Conservation (phyloP, 1,139 yeast genomes). For the Lodderomyces theae region DNA sequence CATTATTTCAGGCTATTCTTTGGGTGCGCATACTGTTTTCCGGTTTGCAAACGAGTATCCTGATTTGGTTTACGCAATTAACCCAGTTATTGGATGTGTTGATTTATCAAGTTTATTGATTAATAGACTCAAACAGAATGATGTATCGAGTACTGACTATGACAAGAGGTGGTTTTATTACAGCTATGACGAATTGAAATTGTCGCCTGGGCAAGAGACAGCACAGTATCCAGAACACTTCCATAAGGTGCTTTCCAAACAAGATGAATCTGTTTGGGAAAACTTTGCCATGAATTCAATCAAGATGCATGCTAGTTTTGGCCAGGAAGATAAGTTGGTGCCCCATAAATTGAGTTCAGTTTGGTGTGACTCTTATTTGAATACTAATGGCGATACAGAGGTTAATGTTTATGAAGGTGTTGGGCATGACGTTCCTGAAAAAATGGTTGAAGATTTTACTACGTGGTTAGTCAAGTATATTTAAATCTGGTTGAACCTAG, state of each 20-base stretch:
- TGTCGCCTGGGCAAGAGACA: conserved; percentile 24
- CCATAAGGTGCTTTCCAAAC: conserved; percentile 29
- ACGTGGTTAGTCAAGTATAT: conserved; percentile 28
- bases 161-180: conserved; percentile 32
- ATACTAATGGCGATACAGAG: conserved; percentile 26
- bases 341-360: conserved; percentile 33
- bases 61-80: conserved; percentile 33
- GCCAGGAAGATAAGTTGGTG: conserved; percentile 36
- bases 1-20: conserved; percentile 52
- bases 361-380: conserved; percentile 34
- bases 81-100: conserved; percentile 48
- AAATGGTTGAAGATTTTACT: conserved; percentile 35
- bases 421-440: conserved; percentile 36
- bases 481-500: conserved; percentile 3
- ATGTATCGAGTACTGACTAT: conserved; percentile 18
- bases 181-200: conserved; percentile 35
- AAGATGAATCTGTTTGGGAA: conserved; percentile 35
- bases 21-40: conserved; percentile 61
- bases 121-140: conserved; percentile 29
- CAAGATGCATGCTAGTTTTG: conserved; percentile 39
- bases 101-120: conserved; percentile 44
- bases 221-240: conserved; percentile 34
- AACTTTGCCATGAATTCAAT: conserved; percentile 32
- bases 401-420: conserved; percentile 29
- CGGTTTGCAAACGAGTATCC: conserved; percentile 45